Conservation (phyloP, 768 basidiomycete species). For the Mycena capillaripes region DNA sequence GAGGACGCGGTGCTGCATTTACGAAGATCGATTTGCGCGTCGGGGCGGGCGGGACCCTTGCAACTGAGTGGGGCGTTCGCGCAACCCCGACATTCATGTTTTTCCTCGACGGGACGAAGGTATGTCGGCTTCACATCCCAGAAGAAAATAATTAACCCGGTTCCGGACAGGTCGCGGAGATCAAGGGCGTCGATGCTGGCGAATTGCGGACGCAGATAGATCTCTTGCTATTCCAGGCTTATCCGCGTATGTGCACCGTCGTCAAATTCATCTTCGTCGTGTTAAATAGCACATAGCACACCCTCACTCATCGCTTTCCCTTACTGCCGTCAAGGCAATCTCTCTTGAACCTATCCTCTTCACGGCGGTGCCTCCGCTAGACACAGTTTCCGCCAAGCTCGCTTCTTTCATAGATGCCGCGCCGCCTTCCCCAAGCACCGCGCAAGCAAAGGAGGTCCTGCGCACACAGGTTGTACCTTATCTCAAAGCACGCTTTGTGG, state of each 20-base stretch:
- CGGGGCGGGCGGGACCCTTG: slow-evolving; percentile 73
- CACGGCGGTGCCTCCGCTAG: slow-evolving; percentile 76
- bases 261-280: background rate
- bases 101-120: slow-evolving; percentile 84
- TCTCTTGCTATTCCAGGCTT: slow-evolving; percentile 80
- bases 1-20: slow-evolving; percentile 74
- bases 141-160: background rate
- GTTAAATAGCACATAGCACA: slow-evolving; percentile 68
- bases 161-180: slow-evolving; percentile 67
- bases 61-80: slow-evolving; percentile 71
- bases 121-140: slow-evolving; percentile 38
- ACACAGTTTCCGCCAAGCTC: slow-evolving; percentile 75
- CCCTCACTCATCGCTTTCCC: slow-evolving; percentile 71
- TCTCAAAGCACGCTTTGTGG: slow-evolving; percentile 71
- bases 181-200: slow-evolving; percentile 78
- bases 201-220: slow-evolving; percentile 84
- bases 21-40: slow-evolving; percentile 87
- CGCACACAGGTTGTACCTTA: slow-evolving; percentile 68
- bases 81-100: slow-evolving; percentile 94
- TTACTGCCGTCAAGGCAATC: slow-evolving; percentile 73
- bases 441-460: slow-evolving; percentile 65
- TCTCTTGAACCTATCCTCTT: slow-evolving; percentile 85
- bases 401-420: slow-evolving; percentile 69
- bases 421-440: slow-evolving; percentile 47
- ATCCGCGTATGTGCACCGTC: slow-evolving; percentile 73